Percentiles rank a stretch among this genome's conserved stretches.
These are phyloP conservation scores for Tetracentron sinense DNA, from an alignment of 164 flowering plant species.

Conservation along the genomic window DNA sequence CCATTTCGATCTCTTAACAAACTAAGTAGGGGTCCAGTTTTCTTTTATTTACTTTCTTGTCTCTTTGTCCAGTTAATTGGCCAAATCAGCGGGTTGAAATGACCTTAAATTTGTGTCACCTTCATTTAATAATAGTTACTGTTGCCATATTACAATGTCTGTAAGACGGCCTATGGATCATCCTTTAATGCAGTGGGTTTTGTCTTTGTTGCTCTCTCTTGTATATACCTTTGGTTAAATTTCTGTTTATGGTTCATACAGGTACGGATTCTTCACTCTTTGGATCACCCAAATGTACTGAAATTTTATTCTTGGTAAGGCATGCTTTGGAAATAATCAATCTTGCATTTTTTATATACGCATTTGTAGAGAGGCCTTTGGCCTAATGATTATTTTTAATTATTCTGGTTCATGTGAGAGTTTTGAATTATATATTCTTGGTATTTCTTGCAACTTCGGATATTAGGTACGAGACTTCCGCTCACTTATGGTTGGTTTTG, in stretches of 20 bases:
- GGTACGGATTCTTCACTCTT: constrained; percentile 84
- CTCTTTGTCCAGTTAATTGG: too few species aligned
- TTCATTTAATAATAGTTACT: not conserved
- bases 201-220: not conserved
- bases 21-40: too few species aligned
- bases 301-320: constrained; percentile 84
- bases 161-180: not conserved
- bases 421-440: not conserved
- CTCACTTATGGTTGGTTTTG: constrained; percentile 94
- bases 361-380: not conserved
- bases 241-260: constrained; percentile 25
- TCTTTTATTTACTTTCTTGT: too few species aligned
- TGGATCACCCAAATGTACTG: constrained; percentile 80
- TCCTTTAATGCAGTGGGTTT: not conserved
- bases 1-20: too few species aligned
- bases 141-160: not conserved
- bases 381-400: not conserved
- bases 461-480: constrained; percentile 90
- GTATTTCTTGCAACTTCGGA: constrained; percentile 3
- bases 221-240: not conserved
- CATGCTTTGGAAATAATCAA: not conserved
- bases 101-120: too few species aligned
- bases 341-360: too few species aligned
- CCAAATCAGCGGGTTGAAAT: too few species aligned
- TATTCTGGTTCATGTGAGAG: not conserved